These are phyloP conservation scores for Eremochloa ophiuroides DNA, from an alignment of 176 grass and related monocot species.

Conservation along the genomic window DNA sequence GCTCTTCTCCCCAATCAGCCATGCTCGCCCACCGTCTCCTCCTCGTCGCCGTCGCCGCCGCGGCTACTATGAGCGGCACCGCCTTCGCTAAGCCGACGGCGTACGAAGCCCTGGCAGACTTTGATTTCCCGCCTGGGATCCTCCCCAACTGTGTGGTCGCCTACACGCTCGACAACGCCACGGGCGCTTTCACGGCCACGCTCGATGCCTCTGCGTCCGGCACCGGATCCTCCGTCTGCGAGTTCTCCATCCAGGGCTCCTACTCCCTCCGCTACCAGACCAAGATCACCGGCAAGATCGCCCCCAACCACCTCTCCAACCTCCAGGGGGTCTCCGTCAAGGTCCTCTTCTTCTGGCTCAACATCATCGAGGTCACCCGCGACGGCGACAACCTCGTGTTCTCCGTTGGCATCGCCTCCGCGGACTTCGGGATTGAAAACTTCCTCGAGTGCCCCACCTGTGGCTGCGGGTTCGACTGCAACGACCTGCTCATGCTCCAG, in stretches of 20 bases:
- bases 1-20: background rate
- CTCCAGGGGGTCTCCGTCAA: slow-evolving; percentile 83
- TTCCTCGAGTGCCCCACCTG: slow-evolving; percentile 78
- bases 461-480: slow-evolving; percentile 87
- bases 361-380: slow-evolving; percentile 82
- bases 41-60: background rate
- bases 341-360: slow-evolving; percentile 86
- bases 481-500: slow-evolving; percentile 5
- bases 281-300: slow-evolving; percentile 64
- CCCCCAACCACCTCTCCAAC: slow-evolving; percentile 37
- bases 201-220: slow-evolving; percentile 39
- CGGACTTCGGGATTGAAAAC: slow-evolving; percentile 73
- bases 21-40: slow-evolving; percentile 31
- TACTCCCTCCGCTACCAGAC: slow-evolving; percentile 86
- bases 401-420: slow-evolving; percentile 90
- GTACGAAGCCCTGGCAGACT: slow-evolving; percentile 67
- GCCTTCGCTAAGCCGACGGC: slow-evolving; percentile 41
- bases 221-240: slow-evolving; percentile 38
- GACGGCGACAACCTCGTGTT: slow-evolving; percentile 59
- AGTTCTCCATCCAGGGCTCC: slow-evolving; percentile 75
- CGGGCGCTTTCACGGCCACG: slow-evolving; percentile 73
- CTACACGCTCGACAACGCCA: slow-evolving; percentile 66
- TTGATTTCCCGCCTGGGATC: slow-evolving; percentile 75
- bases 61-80: background rate
- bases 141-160: slow-evolving; percentile 58